Conservation (phyloP, 441 rosid species). For the Theobroma grandiflorum region DNA sequence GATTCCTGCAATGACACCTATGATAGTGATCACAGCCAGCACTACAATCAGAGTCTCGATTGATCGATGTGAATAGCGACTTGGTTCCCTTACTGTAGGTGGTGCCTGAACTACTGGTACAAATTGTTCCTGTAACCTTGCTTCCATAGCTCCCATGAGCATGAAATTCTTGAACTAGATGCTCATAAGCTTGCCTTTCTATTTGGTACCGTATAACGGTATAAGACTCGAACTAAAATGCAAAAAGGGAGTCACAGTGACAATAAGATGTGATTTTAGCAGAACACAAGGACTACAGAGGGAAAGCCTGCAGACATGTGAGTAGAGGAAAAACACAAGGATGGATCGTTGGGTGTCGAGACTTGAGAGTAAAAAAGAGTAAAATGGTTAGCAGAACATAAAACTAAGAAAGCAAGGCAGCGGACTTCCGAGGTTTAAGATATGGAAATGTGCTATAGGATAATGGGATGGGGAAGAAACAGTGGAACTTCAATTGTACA, state of each 20-base stretch:
- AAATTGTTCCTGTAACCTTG: constrained; percentile 46
- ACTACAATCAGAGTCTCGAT: constrained; percentile 86
- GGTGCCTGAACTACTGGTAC: constrained; percentile 49
- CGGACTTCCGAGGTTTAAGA: neutral
- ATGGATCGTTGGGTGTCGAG: neutral
- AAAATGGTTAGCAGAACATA: neutral
- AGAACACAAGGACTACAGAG: neutral
- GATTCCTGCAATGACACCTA: constrained; percentile 78
- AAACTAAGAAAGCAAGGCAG: neutral
- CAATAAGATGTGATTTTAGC: neutral
- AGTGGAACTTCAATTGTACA: neutral
- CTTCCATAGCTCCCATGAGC: constrained; percentile 43
- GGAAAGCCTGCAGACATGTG: constrained; percentile 1
- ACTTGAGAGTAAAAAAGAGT: neutral
- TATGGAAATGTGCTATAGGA: neutral
- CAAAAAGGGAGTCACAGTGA: neutral
- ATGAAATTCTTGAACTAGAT: neutral
- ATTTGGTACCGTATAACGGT: neutral
- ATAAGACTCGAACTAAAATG: neutral
- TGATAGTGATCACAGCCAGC: constrained; percentile 77
- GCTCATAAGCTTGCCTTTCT: constrained; percentile 9
- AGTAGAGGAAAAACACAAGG: neutral
- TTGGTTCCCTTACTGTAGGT: constrained; percentile 49
- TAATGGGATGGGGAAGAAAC: neutral
- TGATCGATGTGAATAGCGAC: constrained; percentile 60